Conservation (phyloP, 1,284 basidiomycete genomes). For the Omphalotus olearius region DNA sequence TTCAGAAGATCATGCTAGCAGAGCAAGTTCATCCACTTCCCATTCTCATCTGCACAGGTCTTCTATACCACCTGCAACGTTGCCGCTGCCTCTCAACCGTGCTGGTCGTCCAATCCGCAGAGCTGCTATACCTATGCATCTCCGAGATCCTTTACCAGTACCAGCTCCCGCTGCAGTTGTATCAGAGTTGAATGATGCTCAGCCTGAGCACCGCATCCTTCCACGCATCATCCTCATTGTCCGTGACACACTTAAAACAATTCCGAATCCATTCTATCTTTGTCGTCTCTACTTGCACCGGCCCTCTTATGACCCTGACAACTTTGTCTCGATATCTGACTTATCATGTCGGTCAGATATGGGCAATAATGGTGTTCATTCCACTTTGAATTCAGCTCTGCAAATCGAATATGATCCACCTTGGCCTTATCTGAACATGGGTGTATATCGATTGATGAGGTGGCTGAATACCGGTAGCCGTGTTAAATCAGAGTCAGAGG, state of each 20-base stretch:
- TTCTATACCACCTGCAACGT: background rate
- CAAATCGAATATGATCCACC: slow-evolving; percentile 7
- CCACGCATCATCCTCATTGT: slow-evolving; percentile 24
- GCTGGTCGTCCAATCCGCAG: background rate
- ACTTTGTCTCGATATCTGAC: slow-evolving; percentile 17
- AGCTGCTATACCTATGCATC: background rate
- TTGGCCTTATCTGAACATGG: slow-evolving; percentile 21
- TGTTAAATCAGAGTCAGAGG: slow-evolving; percentile 17
- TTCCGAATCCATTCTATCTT: slow-evolving; percentile 23
- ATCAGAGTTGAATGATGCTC: background rate
- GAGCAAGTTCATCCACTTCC: background rate
- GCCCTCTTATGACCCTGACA: slow-evolving; percentile 26
- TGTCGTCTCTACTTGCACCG: slow-evolving; percentile 24
- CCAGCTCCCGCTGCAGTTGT: background rate
- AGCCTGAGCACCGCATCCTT: background rate
- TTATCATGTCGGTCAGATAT: slow-evolving; percentile 6
- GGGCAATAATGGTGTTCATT: no score
- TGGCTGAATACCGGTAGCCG: slow-evolving; percentile 19
- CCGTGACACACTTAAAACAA: slow-evolving; percentile 22
- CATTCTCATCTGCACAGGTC: no score
- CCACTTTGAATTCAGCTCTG: background rate
- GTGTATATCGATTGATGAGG: slow-evolving; percentile 18
- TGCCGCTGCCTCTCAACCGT: background rate
- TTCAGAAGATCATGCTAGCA: background rate
- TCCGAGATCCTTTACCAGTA: background rate